phyloP scores from a whole-genome alignment of 805 yeast species.

The Spathaspora passalidarum region DNA sequence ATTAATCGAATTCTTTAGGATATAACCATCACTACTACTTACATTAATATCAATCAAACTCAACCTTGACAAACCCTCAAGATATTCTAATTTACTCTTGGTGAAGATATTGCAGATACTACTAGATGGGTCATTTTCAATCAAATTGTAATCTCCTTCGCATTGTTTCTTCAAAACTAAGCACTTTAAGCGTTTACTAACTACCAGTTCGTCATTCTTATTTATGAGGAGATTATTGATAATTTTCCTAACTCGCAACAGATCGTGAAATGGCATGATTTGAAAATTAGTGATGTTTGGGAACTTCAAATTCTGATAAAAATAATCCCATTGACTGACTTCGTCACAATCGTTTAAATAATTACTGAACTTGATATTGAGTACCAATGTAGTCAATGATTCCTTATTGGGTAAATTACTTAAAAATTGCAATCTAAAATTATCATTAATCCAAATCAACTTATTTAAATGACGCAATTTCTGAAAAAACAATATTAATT shows the following conservation, averaged over 20 bases:
- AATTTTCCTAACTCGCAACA: constrained; percentile 21
- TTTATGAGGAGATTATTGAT: constrained; percentile 15
- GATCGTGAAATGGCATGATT: constrained; percentile 32
- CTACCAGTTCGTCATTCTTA: constrained; percentile 1
- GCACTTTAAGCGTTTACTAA: constrained; percentile 13
- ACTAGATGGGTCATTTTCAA: neutral
- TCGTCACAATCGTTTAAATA: constrained; percentile 10
- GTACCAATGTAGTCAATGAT: constrained; percentile 20
- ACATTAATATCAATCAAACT: constrained; percentile 23
- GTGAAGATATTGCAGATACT: constrained; percentile 8
- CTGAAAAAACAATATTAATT: constrained; percentile 23
- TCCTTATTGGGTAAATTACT: constrained; percentile 27
- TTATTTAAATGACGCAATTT: constrained; percentile 24
- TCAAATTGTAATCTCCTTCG: constrained; percentile 4
- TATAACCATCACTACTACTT: constrained; percentile 17
- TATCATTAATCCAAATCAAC: constrained; percentile 31
- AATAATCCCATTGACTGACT: constrained; percentile 7
- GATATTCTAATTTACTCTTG: constrained; percentile 10
- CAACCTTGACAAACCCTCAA: constrained; percentile 17
- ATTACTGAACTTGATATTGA: constrained; percentile 28
- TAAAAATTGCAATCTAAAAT: constrained; percentile 26
- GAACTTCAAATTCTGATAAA: constrained; percentile 13
- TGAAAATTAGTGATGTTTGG: constrained; percentile 29
- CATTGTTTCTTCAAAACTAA: constrained; percentile 21
- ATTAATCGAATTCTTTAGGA: constrained; percentile 16